Evolutionary conservation across 306 rosid genomes (phyloP), one percentile per base, ranked within the genome.

Genomic region (Sophora flavescens): DNA sequence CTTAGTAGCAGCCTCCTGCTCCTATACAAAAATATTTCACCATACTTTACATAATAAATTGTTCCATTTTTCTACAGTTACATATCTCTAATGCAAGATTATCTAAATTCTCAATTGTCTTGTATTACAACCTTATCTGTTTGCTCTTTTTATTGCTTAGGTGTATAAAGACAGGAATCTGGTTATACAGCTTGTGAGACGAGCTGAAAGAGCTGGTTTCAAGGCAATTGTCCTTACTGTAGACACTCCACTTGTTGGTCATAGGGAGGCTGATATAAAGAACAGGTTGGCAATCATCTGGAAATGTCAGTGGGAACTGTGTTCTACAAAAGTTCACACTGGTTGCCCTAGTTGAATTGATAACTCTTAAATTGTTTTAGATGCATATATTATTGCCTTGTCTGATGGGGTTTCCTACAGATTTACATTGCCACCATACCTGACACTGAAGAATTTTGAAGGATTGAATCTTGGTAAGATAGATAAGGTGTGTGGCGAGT

Each of bases 201-300:
- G 97, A 88, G 99, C 99, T 36, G 99, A 92, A 86, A 88, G 79
- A 65, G 97, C 99, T 75, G 97, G 97, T 76, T 95, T 90, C 88
- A 95, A 89, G 87, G 99, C 99, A 35, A 95, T 95, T 81, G 96
- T 90, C 62, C 93, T 95, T 64, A 95, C 99, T 11, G 99, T 92
- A 54, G 99, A 95, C 81, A 89, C 92, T 77, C 97, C 99, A 61
- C 44, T 87, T 64, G 97, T 95, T 32, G 99, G 99, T 67, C 96
- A 97, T 57, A 81, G 98, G 80, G 97, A 95, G 78, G 96, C 97
- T 28, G 97, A 95, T 81, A 95, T 95, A 80, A 95, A 90, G 87
- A 95, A 95, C 88, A 89, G 98, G 99, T 89, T 63, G 9, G 68
- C 45, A 77, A 68, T 47, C 57, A 39, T 54, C 61, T 56, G 35